Conservation (phyloP, 2,329 filamentous ascomycete genomes). For the Nigrospora osmanthi region DNA sequence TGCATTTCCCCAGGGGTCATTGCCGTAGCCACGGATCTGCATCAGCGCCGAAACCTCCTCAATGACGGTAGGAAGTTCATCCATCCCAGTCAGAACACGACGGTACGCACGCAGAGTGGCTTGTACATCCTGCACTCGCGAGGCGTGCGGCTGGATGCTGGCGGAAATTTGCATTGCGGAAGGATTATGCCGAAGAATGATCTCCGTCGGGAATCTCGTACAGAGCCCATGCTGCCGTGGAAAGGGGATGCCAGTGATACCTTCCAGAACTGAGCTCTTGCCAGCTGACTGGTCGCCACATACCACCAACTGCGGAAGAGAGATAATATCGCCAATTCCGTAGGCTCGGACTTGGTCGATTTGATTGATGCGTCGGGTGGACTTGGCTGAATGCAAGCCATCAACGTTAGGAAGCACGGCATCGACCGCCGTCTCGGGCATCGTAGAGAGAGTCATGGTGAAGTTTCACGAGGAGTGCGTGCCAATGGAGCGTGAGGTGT, state of each 20-base stretch:
- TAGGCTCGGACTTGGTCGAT: conserved; percentile 3
- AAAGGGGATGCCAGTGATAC: conserved; percentile 14
- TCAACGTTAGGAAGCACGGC: neutral
- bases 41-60: conserved; percentile 11
- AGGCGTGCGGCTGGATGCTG: conserved; percentile 9
- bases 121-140: conserved; percentile 1
- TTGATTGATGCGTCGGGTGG: conserved; percentile 2
- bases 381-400: neutral
- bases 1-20: neutral
- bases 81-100: conserved; percentile 8
- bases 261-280: conserved; percentile 15
- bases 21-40: conserved; percentile 7
- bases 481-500: too few relatives aligned
- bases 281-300: conserved; percentile 15
- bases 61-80: conserved; percentile 13
- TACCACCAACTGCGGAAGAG: conserved; percentile 13
- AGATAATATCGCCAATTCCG: conserved; percentile 8
- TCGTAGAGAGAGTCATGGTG: too few relatives aligned
- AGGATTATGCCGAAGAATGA: conserved; percentile 8
- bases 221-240: conserved; percentile 12
- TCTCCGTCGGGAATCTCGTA: conserved; percentile 15
- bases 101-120: conserved; percentile 5
- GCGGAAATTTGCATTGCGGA: conserved; percentile 5
- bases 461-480: too few relatives aligned
- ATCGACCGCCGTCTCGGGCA: too few relatives aligned